Evolutionary conservation across 441 rosid species (phyloP).

Genomic region (Macaranga tanarius): DNA sequence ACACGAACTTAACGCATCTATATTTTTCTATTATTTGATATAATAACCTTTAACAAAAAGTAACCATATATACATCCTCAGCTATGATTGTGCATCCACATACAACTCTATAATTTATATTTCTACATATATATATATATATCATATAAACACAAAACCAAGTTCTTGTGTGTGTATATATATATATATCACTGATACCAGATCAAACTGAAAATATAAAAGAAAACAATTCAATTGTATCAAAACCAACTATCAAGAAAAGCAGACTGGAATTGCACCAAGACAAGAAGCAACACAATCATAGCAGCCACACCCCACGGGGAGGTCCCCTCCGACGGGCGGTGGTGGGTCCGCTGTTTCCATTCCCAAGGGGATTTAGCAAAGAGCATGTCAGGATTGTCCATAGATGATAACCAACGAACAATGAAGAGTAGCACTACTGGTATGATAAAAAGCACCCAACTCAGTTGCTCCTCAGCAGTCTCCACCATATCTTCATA

Average conservation of each 20-base stretch:
- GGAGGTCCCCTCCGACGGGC: constrained; percentile 62
- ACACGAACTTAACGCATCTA: background rate
- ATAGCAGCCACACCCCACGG: constrained; percentile 94
- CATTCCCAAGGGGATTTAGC: constrained; percentile 49
- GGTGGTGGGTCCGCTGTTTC: constrained; percentile 34
- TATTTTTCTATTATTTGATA: background rate
- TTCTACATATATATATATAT: background rate
- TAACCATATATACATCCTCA: background rate
- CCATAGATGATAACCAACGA: constrained; percentile 65
- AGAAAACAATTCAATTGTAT: background rate
- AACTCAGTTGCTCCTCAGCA: constrained; percentile 44
- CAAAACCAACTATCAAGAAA: constrained; percentile 72
- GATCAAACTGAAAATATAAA: background rate
- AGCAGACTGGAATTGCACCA: constrained; percentile 65
- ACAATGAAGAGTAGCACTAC: constrained; percentile 53
- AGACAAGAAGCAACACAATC: constrained; percentile 61
- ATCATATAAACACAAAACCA: background rate
- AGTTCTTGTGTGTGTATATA: background rate
- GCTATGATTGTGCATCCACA: background rate
- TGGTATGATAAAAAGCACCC: constrained; percentile 65
- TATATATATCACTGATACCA: background rate
- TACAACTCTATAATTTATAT: background rate
- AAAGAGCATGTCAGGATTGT: constrained; percentile 47
- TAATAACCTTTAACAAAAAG: background rate
- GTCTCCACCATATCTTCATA: constrained; percentile 62